phyloP scores from a whole-genome alignment of 805 yeast species.

The Zygosaccharomyces kombuchaensis region DNA sequence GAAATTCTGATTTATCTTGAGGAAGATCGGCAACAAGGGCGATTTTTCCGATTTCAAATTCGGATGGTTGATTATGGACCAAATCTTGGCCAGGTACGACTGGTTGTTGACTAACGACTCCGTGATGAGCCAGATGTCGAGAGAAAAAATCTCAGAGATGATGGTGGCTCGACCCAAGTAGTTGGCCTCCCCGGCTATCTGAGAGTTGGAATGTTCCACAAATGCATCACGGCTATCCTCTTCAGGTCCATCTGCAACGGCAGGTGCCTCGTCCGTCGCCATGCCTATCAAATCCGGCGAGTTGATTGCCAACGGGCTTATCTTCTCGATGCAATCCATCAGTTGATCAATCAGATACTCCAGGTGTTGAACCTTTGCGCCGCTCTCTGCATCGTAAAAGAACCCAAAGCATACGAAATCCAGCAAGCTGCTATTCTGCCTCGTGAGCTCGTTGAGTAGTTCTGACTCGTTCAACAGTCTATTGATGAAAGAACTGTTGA shows the following conservation, averaged over 20 bases:
- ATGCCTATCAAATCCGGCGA: neutral
- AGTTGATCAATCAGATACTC: constrained; percentile 32
- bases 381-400: constrained; percentile 25
- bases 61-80: constrained; percentile 69
- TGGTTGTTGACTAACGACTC: constrained; percentile 80
- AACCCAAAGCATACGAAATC: constrained; percentile 50
- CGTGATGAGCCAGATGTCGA: constrained; percentile 88
- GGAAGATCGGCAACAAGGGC: constrained; percentile 72
- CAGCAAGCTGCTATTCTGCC: constrained; percentile 38
- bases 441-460: constrained; percentile 38
- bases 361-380: constrained; percentile 23
- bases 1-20: constrained; percentile 84
- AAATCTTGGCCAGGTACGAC: constrained; percentile 58
- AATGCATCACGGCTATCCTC: constrained; percentile 22
- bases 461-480: constrained; percentile 38
- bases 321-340: constrained; percentile 24
- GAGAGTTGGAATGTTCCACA: constrained; percentile 2
- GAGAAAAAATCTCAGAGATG: constrained; percentile 73
- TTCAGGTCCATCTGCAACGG: neutral
- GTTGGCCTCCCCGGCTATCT: constrained; percentile 8
- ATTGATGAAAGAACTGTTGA: constrained; percentile 35
- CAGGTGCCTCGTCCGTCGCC: constrained; percentile 2
- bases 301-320: constrained; percentile 12
- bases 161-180: constrained; percentile 26
- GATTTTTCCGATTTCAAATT: constrained; percentile 57